Conservation (phyloP, 495 filamentous ascomycete species). For the Penicillium goetzii region DNA sequence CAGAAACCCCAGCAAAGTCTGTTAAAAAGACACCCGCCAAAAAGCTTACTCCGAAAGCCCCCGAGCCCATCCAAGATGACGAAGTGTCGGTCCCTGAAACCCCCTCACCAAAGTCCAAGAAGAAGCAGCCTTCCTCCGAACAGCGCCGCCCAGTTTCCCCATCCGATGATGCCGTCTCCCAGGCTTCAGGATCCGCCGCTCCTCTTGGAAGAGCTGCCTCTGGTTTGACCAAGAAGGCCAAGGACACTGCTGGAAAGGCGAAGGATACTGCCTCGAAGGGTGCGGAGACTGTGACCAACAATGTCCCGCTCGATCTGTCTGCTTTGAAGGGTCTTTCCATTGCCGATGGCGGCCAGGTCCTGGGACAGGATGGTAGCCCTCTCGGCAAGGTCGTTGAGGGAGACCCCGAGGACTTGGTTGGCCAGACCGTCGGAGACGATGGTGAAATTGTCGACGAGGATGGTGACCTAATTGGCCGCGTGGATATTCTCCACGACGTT, state of each 20-base stretch:
- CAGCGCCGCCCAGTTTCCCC: conserved; percentile 37
- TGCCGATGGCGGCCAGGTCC: conserved; percentile 45
- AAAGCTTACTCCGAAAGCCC: conserved; percentile 31
- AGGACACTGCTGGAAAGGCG: conserved; percentile 25
- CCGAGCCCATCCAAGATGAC: conserved; percentile 32
- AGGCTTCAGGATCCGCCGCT: conserved; percentile 38
- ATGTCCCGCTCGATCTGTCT: conserved; percentile 58
- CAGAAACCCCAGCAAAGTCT: conserved; percentile 30
- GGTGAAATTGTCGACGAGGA: conserved; percentile 57
- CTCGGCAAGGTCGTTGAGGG: conserved; percentile 48
- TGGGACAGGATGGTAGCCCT: conserved; percentile 44
- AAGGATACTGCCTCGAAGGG: conserved; percentile 30
- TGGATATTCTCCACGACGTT: conserved; percentile 44
- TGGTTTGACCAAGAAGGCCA: conserved; percentile 25
- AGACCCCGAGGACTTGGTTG: conserved; percentile 47
- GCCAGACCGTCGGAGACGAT: conserved; percentile 57
- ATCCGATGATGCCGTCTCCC: conserved; percentile 32
- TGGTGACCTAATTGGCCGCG: conserved; percentile 52
- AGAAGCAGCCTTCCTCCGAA: conserved; percentile 35
- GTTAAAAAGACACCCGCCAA: conserved; percentile 21
- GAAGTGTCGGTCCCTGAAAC: conserved; percentile 30
- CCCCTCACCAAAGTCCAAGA: conserved; percentile 40
- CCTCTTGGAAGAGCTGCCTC: conserved; percentile 28
- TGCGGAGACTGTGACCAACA: conserved; percentile 36
- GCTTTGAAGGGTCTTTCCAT: conserved; percentile 70